Evolutionary conservation across 2,329 filamentous ascomycete species (phyloP).

Genomic region (Cercospora berteroae): DNA sequence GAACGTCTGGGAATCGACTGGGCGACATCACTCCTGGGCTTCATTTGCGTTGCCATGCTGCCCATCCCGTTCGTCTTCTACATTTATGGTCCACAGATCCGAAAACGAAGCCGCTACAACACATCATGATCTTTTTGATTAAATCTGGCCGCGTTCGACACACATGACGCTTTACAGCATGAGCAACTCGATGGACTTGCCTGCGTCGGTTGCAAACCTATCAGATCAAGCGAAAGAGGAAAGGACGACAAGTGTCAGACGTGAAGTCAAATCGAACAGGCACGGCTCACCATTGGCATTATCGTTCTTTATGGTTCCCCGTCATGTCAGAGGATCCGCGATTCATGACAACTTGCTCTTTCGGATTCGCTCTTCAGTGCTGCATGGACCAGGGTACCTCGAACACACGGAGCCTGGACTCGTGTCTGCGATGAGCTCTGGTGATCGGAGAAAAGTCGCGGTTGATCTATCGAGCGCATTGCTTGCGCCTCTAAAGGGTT

Average conservation of each 20-base stretch:
- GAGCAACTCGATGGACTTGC: background rate
- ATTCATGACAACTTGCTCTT: background rate
- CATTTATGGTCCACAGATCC: slow-evolving; percentile 32
- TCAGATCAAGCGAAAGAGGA: background rate
- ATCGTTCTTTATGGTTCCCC: background rate
- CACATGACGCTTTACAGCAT: background rate
- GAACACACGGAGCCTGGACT: background rate
- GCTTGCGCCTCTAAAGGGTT: background rate
- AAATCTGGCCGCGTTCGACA: background rate
- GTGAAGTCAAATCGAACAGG: background rate
- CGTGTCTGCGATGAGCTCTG: background rate
- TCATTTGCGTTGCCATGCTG: slow-evolving; percentile 41
- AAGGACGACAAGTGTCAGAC: background rate
- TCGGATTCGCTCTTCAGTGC: background rate
- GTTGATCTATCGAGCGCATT: background rate
- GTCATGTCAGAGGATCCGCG: background rate
- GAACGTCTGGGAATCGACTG: slow-evolving; percentile 42
- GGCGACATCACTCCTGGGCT: slow-evolving; percentile 45
- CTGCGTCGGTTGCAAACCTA: background rate
- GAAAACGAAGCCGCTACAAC: slow-evolving; percentile 22
- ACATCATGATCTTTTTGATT: background rate
- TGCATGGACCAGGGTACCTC: background rate
- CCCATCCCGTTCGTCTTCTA: slow-evolving; percentile 42
- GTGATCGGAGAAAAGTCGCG: background rate
- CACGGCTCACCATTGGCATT: background rate